These are phyloP conservation scores for Clitopilus passeckerianus DNA, from an alignment of 768 basidiomycete species.

Conservation along the genomic window DNA sequence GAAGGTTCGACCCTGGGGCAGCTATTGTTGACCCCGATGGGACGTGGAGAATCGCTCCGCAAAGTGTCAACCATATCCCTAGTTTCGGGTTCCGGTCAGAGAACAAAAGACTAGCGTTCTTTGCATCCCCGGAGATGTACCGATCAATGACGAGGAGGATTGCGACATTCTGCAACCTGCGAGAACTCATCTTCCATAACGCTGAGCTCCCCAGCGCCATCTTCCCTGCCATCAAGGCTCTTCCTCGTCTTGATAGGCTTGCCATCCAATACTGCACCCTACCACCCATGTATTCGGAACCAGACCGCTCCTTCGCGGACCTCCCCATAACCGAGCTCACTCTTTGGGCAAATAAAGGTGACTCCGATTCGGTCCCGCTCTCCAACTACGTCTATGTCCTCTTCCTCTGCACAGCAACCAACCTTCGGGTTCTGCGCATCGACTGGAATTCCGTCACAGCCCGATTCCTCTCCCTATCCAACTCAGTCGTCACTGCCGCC, in stretches of 20 bases:
- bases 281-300: conserved; percentile 14
- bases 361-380: conserved; percentile 5
- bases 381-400: conserved; percentile 14
- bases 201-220: conserved; percentile 31
- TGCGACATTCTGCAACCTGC: conserved; percentile 26
- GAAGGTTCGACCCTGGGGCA: conserved; percentile 6
- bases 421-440: conserved; percentile 35
- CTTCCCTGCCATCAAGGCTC: conserved; percentile 26
- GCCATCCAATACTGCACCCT: conserved; percentile 34
- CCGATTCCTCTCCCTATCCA: conserved; percentile 21
- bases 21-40: conserved; percentile 13
- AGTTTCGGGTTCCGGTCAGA: not conserved
- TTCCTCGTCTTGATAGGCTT: conserved; percentile 32
- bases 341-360: conserved; percentile 29
- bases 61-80: conserved; percentile 1
- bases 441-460: conserved; percentile 35
- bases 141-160: conserved; percentile 7
- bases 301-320: conserved; percentile 15
- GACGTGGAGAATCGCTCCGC: conserved; percentile 5
- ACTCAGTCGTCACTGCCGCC: conserved; percentile 8
- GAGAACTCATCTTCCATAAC: conserved; percentile 28
- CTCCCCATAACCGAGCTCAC: conserved; percentile 40
- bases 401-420: conserved; percentile 27
- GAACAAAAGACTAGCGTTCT: conserved; percentile 6
- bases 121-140: conserved; percentile 8